These are phyloP conservation scores for Fragaria iinumae DNA, from an alignment of 306 rosid species.

Conservation along the genomic window DNA sequence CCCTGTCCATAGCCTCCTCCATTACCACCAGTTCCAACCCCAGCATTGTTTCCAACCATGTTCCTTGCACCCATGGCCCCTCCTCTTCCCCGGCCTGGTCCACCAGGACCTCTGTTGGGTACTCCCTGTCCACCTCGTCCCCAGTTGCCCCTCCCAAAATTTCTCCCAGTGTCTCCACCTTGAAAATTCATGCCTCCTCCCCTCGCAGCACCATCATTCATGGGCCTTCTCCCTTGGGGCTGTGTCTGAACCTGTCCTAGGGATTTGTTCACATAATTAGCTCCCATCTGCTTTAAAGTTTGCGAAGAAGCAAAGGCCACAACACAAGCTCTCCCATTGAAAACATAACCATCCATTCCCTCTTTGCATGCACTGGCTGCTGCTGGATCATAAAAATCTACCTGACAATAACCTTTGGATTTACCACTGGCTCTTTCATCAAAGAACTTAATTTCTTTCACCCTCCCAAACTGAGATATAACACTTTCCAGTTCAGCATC, in stretches of 20 bases:
- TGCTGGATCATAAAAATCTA: constrained; percentile 40
- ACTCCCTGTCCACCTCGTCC: constrained; percentile 52
- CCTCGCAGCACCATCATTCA: constrained; percentile 39
- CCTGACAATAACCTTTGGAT: constrained; percentile 59
- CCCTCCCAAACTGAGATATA: constrained; percentile 41
- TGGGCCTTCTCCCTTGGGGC: constrained; percentile 42
- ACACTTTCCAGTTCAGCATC: constrained; percentile 44
- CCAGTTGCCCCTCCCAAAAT: constrained; percentile 51
- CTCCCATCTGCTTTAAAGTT: constrained; percentile 55
- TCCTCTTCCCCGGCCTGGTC: constrained; percentile 43
- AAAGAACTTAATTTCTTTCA: constrained; percentile 51
- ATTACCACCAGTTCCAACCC: constrained; percentile 30
- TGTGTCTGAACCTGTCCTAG: constrained; percentile 35
- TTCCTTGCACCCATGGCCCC: constrained; percentile 40
- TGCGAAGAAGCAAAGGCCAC: constrained; percentile 48
- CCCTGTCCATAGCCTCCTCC: constrained; percentile 50
- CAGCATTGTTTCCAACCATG: constrained; percentile 37
- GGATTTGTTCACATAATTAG: constrained; percentile 34
- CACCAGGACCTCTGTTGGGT: constrained; percentile 39
- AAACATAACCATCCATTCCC: constrained; percentile 47
- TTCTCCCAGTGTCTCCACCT: constrained; percentile 43
- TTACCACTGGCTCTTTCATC: constrained; percentile 58
- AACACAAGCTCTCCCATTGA: constrained; percentile 54
- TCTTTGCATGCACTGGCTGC: constrained; percentile 51
- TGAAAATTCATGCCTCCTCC: constrained; percentile 37